Evolutionary conservation across 176 grass and related monocot genomes (phyloP), one percentile per base, ranked within the genome.

Genomic region (Zoysia pacifica): DNA sequence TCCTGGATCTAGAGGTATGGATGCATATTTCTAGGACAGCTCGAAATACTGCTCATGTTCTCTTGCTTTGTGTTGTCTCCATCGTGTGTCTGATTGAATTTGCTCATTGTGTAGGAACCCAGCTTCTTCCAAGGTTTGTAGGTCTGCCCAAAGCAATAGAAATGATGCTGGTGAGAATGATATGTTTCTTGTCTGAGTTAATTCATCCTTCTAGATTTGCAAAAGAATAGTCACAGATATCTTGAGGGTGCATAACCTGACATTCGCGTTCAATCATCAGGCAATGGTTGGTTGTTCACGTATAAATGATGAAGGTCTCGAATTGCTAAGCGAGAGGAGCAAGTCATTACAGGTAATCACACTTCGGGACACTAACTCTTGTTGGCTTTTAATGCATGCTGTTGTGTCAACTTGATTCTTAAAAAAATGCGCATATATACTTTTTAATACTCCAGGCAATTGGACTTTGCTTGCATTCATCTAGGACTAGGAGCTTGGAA

Each of bases 111-210:
- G 8, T 72, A 99, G 96, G 96, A 65, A 99, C 96, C 19, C 96
- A 99, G 70, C 90, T 92, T 74, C 75, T 99, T 73, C 90, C 96
- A 14, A 99, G 96, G 86, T 93, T 99, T 88, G 93, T 99, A 67
- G 93, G 96, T 42, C 83, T 99, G 79, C 77, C 87, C 7, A 99
- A 99, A 83, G 96, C 92, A 72, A 86, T 90, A 73, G 96, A 99
- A 88, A 99, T 99, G 90, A 93, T 99, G 90, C 72, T 99, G 76
- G 93, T 99, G 75, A 85, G 96, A 88, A 45, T 83, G 82, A 77
- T 76, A 41, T 86, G 48, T 86, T 28, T 60, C 49, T 28, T 79
- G 53, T 73, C 18, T 74, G 28, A 78, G 36, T 63, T 12, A 20
- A 15, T 82, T 68, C 20, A 48, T 39, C 66, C 9, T 48, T 80